Evolutionary conservation across 768 basidiomycete genomes (phyloP), one percentile per base, ranked within the genome.

Genomic region (Mycena pura): DNA sequence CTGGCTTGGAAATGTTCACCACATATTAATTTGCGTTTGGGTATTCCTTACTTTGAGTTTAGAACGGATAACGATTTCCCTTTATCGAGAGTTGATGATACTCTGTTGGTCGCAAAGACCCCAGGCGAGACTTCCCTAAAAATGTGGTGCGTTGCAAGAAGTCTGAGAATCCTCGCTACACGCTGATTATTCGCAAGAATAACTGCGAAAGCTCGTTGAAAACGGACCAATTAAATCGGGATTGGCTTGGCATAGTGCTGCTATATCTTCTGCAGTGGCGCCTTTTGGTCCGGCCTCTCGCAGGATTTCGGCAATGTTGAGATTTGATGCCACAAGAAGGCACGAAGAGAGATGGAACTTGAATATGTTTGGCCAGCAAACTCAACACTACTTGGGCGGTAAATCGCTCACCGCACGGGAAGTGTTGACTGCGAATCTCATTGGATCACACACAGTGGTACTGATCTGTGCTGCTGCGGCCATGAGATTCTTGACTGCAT

Each of bases 81-180:
- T 8, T 71, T 73, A 44, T 75, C 74, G 7, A 75, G 50, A 1
- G 67, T n/a, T 0, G 72, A 69, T 1, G 76, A 74, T 5, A 71
- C 52, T 4, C 74, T 67, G 56, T 77, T 78, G 53, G 73, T 70
- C 0, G 68, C 66, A 46, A 74, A 78, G 11, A 72, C 69, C 38
- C 72, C 56, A 1, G 73, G 73, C 1, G 56, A 56, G 24, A 72
- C 68, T 54, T 78, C 77, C 14, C 45, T 40, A 65, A 76, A 78
- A 31, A 78, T 68, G 51, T 77, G 72, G 47, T 72, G 66, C 0
- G 73, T 72, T 6, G 77, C 75, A 13, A 78, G 70, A 11, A 72
- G 64, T 13, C 76, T 70, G 3, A 78, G 63, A 28, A 70, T 59
- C 21, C 76, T 69, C 6, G 62, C 74, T 77, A 24, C 24, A 9